Evolutionary conservation across 2,329 filamentous ascomycete genomes (phyloP).

Genomic region (Kalmusia sp.): DNA sequence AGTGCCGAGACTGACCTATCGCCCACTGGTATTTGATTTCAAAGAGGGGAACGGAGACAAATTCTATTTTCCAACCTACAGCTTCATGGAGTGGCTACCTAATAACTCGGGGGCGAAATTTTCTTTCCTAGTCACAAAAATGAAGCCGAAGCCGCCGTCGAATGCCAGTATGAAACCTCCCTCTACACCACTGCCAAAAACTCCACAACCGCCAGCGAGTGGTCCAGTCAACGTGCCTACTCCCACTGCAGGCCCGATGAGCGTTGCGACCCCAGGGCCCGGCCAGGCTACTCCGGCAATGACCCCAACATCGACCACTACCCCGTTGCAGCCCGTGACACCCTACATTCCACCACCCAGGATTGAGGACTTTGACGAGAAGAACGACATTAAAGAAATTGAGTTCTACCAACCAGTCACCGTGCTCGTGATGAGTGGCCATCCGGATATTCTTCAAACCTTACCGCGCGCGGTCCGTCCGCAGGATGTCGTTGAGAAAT

Average conservation of each 20-base stretch:
- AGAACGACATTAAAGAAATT: constrained; percentile 54
- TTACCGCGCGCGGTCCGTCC: constrained; percentile 63
- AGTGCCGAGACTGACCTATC: constrained; percentile 53
- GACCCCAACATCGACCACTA: constrained; percentile 23
- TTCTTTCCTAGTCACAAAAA: constrained; percentile 79
- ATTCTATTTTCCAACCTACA: constrained; percentile 80
- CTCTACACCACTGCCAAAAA: constrained; percentile 37
- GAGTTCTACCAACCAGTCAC: constrained; percentile 75
- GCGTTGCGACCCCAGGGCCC: constrained; percentile 2
- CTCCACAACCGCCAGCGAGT: constrained; percentile 11
- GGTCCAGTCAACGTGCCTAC: constrained; percentile 9
- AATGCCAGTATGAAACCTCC: constrained; percentile 29
- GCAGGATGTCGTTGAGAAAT: constrained; percentile 44
- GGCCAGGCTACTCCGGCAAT: not conserved
- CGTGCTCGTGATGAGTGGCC: constrained; percentile 61
- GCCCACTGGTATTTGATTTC: constrained; percentile 48
- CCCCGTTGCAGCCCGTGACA: constrained; percentile 12
- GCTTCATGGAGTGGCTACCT: constrained; percentile 74
- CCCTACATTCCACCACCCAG: constrained; percentile 37
- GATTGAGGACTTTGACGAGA: constrained; percentile 47
- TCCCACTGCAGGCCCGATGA: not conserved
- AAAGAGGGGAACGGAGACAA: constrained; percentile 67
- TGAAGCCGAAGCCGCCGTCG: constrained; percentile 58
- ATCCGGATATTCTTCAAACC: constrained; percentile 61
- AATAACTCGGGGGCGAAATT: constrained; percentile 69